Evolutionary conservation across 1,284 basidiomycete species (phyloP).

Genomic region (Irpex lacteus): DNA sequence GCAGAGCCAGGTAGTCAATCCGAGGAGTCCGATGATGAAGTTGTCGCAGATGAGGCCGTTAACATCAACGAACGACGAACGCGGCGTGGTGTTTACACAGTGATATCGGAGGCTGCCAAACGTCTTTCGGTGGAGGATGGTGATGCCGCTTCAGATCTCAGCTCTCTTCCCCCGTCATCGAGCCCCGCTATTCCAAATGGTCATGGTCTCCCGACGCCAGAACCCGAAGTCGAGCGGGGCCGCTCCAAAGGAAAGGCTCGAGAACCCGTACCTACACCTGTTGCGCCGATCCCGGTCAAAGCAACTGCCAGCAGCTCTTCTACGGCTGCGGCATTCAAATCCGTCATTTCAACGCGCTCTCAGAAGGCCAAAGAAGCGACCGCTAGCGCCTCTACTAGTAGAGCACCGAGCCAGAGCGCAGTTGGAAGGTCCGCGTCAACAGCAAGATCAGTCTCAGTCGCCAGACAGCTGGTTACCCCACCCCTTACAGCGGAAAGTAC

Average conservation of each 20-base stretch:
- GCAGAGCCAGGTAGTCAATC: conserved; percentile 21
- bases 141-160: conserved; percentile 40
- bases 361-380: conserved; percentile 42
- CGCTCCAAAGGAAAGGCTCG: conserved; percentile 14
- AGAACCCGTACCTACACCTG: conserved; percentile 15
- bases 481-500: conserved; percentile 32
- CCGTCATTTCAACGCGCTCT: conserved; percentile 58
- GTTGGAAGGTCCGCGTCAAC: conserved; percentile 22
- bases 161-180: conserved; percentile 38
- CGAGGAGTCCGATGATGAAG: conserved; percentile 33
- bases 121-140: conserved; percentile 38
- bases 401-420: conserved; percentile 14
- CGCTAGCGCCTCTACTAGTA: conserved; percentile 21
- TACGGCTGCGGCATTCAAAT: conserved; percentile 38
- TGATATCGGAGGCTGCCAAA: conserved; percentile 52
- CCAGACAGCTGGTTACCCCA: conserved; percentile 32
- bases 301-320: conserved; percentile 19
- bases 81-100: conserved; percentile 72
- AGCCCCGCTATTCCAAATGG: conserved; percentile 18
- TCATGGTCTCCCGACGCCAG: conserved; percentile 32
- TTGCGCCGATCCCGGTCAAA: conserved; percentile 19
- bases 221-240: conserved; percentile 25
- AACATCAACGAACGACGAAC: conserved; percentile 74
- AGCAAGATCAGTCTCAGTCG: conserved; percentile 21
- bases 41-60: conserved; percentile 27